Base-by-base conservation (phyloP, 169 alveolate genomes). In the Eimeria mitis region DNA sequence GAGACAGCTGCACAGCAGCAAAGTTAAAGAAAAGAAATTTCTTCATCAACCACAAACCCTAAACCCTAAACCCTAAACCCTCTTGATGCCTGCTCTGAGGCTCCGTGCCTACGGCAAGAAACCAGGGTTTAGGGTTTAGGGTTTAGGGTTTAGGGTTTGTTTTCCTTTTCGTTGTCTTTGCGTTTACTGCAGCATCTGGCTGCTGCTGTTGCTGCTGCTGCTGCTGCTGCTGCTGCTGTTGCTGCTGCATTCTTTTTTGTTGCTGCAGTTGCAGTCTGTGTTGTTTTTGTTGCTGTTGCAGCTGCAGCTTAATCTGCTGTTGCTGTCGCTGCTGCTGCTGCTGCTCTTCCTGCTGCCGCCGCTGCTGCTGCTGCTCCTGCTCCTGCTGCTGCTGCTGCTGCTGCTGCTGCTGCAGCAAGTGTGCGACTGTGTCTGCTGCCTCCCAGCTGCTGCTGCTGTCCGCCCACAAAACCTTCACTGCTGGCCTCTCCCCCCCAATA, bases 131-230 rank as follows among this genome's bases (percentile, higher is more conserved):
- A 52, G 59, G 59, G 6, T 52, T 52, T 52, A 52, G 59, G 59
- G 59, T 52, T 52, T 52, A 52, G 59, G 59, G 59, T 52, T 52
- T 52, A 52, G 59, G 59, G 59, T 52, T 52, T 52, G 13, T 6
- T 13, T 52, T 52, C 59, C 59, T 52, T 52, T 52, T 52, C 59
- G 59, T 8, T 8, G 59, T 13, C 59, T 52, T 52, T 6, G 59
- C 59, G 59, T 52, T 52, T 6, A 52, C 28, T 6, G 75, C 75
- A 9, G 75, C 75, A 28, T 6, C 59, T 52, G 59, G 59, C 59
- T 52, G 75, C 75, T 28, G 75, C 42, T 65, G 75, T 25, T 59
- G 75, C 40, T 65, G 75, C 75, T 65, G 75, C 75, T 65, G 42
- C 16, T 65, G 37, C 6, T 19, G 37, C 16, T 23, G 23, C 28